A percentile compares a stretch with the other conserved stretches of the same genome.
Evolutionary conservation across 148 eudicot genomes (phyloP).

Genomic region (Amaranthus hypochondriacus): DNA sequence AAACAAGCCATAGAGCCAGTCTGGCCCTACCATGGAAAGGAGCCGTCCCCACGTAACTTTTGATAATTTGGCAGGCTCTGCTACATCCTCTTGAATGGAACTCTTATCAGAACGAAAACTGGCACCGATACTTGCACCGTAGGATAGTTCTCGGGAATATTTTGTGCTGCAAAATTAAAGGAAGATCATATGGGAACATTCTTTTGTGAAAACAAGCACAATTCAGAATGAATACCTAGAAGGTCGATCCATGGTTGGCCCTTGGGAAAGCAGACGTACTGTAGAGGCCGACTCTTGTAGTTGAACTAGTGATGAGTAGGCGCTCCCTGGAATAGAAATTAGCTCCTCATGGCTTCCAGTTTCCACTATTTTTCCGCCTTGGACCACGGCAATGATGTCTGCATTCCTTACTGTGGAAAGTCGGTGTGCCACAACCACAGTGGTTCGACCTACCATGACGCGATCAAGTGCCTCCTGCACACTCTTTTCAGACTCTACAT

Average conservation of each 20-base stretch:
- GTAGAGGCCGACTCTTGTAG: conserved; percentile 75
- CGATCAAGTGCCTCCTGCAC: conserved; percentile 97
- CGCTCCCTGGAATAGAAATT: conserved; percentile 58
- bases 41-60: conserved; percentile 62
- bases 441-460: conserved; percentile 95
- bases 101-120: conserved; percentile 79
- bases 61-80: conserved; percentile 29
- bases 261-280: conserved; percentile 44
- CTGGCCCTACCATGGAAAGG: conserved; percentile 78
- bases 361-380: conserved; percentile 75
- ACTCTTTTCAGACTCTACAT: conserved; percentile 91
- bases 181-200: conserved; percentile 9
- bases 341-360: conserved; percentile 94
- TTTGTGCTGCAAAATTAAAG: conserved; percentile 40
- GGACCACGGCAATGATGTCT: conserved; percentile 85
- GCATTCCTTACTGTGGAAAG: conserved; percentile 92
- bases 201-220: conserved; percentile 1
- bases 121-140: conserved; percentile 58
- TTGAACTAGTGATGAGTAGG: conserved; percentile 73
- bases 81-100: conserved; percentile 54
- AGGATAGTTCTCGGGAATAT: conserved; percentile 70
- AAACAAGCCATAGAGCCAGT: conserved; percentile 69
- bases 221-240: conserved; percentile 42
- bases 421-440: conserved; percentile 86
- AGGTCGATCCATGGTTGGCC: conserved; percentile 46